Evolutionary conservation across 345 rosid genomes (phyloP).

Genomic region (Acer campestre): DNA sequence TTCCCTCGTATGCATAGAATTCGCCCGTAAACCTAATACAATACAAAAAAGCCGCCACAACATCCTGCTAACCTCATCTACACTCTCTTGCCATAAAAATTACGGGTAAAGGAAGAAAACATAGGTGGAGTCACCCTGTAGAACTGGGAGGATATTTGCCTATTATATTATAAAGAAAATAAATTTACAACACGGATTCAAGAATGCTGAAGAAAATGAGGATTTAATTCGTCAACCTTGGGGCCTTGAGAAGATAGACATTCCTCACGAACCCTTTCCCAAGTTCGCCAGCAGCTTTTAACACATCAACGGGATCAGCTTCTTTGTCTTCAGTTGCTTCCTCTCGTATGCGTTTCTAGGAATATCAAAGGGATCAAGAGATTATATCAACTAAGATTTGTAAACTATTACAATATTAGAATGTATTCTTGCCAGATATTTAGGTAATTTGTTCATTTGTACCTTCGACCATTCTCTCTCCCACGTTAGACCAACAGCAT

Average conservation of each 20-base stretch:
- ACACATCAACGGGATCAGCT: constrained; percentile 46
- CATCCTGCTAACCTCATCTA: neutral
- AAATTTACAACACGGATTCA: constrained; percentile 8
- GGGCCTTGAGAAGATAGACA: constrained; percentile 66
- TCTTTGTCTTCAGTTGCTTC: constrained; percentile 41
- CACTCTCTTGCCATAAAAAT: neutral
- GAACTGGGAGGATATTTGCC: neutral
- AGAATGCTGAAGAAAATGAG: neutral
- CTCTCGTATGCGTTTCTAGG: constrained; percentile 70
- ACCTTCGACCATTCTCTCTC: constrained; percentile 64
- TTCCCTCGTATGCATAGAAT: neutral
- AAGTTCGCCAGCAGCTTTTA: constrained; percentile 62
- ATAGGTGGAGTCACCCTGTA: neutral
- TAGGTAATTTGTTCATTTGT: constrained; percentile 6
- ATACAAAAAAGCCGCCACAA: neutral
- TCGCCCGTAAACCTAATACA: neutral
- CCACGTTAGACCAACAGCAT: constrained; percentile 87
- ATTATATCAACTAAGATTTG: neutral
- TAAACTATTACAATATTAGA: neutral
- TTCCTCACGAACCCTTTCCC: constrained; percentile 89
- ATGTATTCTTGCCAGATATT: neutral
- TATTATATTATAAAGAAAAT: neutral
- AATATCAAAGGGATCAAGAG: neutral
- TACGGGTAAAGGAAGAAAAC: neutral
- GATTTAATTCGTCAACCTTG: constrained; percentile 23